Evolutionary conservation across 2,329 filamentous ascomycete genomes (phyloP), one percentile per base, ranked within the genome.

Genomic region (Aspergillus thermomutatus): DNA sequence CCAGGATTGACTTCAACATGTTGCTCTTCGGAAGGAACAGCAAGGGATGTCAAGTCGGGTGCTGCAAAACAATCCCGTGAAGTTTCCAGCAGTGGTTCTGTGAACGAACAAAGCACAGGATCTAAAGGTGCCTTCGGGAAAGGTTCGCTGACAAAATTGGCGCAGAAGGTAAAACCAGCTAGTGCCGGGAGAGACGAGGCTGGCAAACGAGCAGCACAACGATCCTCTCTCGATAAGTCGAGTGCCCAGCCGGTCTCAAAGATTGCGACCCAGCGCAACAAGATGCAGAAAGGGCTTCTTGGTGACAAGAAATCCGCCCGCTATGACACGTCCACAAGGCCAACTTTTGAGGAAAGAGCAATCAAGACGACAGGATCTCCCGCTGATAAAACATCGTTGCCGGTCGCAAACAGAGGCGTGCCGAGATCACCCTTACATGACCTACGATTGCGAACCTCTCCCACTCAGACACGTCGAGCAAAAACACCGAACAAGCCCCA

Each of bases 121-220:
- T 62, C 66, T 21, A 70, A 67, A 52, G 58, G 56, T 17, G 55
- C 60, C 8, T 62, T 64, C 25, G 62, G 59, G 11, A 74, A 69
- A 54, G 56, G 63, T 10, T 64, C 72, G 4, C 57, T 75, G 17
- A 58, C 68, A 2, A 74, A 64, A 43, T 61, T 74, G 37, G 66
- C 74, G 5, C 72, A 74, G 34, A 74, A 69, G 50, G 67, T 72
- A 25, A 74, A 67, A 45, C 59, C 67, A 25, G 56, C 57, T 26
- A 54, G 53, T 11, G 47, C 52, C 3, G 72, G 73, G 43, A 72
- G 67, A 37, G 64, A 58, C 14, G 65, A 67, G 1, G 23, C 49
- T 31, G 56, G 52, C 26, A 73, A 67, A 49, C 59, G 60, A 7
- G 53, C 60, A 19, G 57, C 60, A 2, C 31, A 59, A 14, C 69